phyloP scores from a whole-genome alignment of 2,329 filamentous ascomycete genomes.

The Ceratocystis harringtonii region DNA sequence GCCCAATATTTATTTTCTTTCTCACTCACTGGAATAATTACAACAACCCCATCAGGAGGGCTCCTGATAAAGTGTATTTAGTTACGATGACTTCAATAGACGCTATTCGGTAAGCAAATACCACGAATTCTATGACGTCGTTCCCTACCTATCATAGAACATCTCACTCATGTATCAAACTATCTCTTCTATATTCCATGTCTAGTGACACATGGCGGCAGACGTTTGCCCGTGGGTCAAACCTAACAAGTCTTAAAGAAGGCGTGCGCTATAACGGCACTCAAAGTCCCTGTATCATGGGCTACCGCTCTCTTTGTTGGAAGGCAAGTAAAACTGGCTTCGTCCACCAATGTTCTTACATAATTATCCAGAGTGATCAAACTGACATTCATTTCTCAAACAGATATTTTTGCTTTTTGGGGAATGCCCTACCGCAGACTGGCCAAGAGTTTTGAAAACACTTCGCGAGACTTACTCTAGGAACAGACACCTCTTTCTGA shows the following conservation, averaged over 20 bases:
- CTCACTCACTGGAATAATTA: too few relatives aligned
- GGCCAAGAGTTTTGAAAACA: conserved; percentile 51
- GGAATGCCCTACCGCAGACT: conserved; percentile 46
- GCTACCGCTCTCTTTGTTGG: conserved; percentile 80
- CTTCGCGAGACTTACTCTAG: conserved; percentile 61
- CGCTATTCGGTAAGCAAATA: conserved; percentile 1
- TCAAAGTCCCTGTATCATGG: conserved; percentile 50
- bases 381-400: not conserved
- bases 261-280: conserved; percentile 47
- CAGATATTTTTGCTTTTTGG: conserved; percentile 72
- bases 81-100: not conserved
- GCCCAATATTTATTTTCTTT: not conserved
- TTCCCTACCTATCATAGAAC: not conserved
- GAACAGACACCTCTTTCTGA: conserved; percentile 58
- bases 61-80: not conserved
- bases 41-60: too few relatives aligned
- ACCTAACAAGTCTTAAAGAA: conserved; percentile 45
- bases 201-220: conserved; percentile 44
- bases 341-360: not conserved
- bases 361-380: not conserved
- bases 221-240: conserved; percentile 42
- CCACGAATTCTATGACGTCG: not conserved
- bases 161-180: not conserved
- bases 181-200: not conserved
- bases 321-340: conserved; percentile 42